Evolutionary conservation across 371 early-diverging fungal species (phyloP).

Genomic region (Circinella minor): DNA sequence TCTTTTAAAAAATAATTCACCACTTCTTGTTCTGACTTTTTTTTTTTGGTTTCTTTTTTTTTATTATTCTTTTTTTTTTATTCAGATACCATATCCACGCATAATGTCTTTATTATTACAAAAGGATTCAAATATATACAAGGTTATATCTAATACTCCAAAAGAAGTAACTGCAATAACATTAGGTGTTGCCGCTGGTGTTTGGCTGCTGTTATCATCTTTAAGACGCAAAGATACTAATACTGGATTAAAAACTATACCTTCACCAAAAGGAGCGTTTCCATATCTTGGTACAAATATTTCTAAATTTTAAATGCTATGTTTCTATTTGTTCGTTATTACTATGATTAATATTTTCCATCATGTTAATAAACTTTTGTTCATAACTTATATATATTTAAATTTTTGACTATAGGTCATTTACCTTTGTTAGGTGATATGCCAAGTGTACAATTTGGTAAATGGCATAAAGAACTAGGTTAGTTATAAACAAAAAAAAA

Average conservation of each 20-base stretch:
- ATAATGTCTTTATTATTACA: neutral
- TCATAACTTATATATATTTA: too few relatives aligned
- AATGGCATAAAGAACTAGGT: conserved; percentile 5
- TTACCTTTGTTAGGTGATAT: neutral
- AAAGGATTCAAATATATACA: neutral
- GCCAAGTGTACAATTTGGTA: neutral
- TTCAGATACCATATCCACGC: too few relatives aligned
- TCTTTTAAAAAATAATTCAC: too few relatives aligned
- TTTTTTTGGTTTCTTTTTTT: too few relatives aligned
- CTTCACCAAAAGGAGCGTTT: neutral
- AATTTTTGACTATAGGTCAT: conserved; percentile 1
- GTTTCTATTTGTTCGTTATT: too few relatives aligned
- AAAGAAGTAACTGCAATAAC: neutral
- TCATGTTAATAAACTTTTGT: neutral
- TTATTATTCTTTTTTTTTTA: neutral
- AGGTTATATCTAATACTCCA: neutral
- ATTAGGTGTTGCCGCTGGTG: neutral
- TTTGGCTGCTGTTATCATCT: neutral
- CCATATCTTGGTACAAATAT: neutral
- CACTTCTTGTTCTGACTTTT: too few relatives aligned
- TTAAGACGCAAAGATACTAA: neutral
- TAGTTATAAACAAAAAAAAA: too few relatives aligned
- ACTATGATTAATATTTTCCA: neutral
- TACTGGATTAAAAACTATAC: neutral
- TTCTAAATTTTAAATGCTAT: too few relatives aligned